phyloP scores from a whole-genome alignment of 371 early-diverging fungal species.

The Rhizopus microsporus region DNA sequence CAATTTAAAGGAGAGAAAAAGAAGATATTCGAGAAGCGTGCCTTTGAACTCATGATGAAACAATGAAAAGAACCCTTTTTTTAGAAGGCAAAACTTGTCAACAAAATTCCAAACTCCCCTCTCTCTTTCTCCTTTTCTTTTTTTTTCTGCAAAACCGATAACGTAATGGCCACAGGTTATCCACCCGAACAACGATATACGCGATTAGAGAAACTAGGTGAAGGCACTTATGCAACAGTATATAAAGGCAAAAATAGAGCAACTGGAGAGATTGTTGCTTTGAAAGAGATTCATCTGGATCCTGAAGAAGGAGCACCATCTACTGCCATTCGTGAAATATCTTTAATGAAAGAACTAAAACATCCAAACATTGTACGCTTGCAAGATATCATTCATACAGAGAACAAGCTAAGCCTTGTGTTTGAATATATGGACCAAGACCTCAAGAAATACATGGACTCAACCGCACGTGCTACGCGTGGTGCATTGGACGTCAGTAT shows the following conservation, averaged over 20 bases:
- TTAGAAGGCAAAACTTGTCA: no score
- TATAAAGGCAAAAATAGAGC: conserved; percentile 93
- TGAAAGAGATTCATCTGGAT: conserved; percentile 95
- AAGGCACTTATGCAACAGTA: conserved; percentile 99
- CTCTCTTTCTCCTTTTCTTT: no score
- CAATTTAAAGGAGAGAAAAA: no score
- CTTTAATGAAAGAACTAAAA: conserved; percentile 92
- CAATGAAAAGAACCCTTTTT: no score
- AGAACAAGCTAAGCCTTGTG: conserved; percentile 95
- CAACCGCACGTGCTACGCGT: conserved; percentile 26
- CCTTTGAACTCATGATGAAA: no score
- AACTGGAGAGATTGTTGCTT: conserved; percentile 93
- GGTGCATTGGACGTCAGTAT: conserved; percentile 68
- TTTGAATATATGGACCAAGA: conserved; percentile 99
- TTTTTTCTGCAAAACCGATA: no score
- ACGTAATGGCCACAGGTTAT: no score
- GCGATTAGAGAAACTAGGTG: conserved; percentile 92
- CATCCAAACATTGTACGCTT: conserved; percentile 92
- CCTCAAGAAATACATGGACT: conserved; percentile 95
- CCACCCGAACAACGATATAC: conserved; percentile 62
- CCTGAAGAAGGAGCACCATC: conserved; percentile 95
- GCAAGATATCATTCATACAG: conserved; percentile 98
- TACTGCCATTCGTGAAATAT: conserved; percentile 96
- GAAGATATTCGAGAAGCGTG: no score
- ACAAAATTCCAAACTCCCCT: no score